These are phyloP conservation scores for Rachicladosporium sp. DNA, from an alignment of 2,329 filamentous ascomycete species.

Conservation along the genomic window DNA sequence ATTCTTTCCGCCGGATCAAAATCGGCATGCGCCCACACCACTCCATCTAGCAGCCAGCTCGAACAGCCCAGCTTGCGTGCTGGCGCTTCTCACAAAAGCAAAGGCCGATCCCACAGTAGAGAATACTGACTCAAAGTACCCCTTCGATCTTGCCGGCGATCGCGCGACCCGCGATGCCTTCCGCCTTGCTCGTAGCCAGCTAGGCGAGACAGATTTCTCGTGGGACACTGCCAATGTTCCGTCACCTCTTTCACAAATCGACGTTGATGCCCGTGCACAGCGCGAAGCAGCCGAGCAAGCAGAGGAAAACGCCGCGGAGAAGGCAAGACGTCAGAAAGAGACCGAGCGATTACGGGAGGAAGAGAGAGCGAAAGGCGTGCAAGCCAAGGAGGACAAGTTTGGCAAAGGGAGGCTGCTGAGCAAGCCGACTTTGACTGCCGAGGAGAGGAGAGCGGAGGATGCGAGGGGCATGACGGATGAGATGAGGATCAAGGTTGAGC, in stretches of 20 bases:
- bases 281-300: slow-evolving; percentile 59
- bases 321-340: slow-evolving; percentile 58
- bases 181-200: slow-evolving; percentile 68
- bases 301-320: slow-evolving; percentile 48
- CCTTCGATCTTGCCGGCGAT: slow-evolving; percentile 82
- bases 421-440: slow-evolving; percentile 55
- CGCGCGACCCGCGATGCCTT: slow-evolving; percentile 81
- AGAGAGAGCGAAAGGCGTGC: slow-evolving; percentile 43
- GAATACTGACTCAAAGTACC: slow-evolving; percentile 66
- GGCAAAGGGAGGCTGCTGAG: slow-evolving; percentile 38
- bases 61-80: slow-evolving; percentile 65
- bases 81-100: slow-evolving; percentile 62
- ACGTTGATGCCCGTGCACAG: slow-evolving; percentile 57
- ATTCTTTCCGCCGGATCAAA: slow-evolving; percentile 59
- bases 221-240: slow-evolving; percentile 72
- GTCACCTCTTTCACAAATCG: slow-evolving; percentile 53
- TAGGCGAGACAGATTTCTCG: slow-evolving; percentile 64
- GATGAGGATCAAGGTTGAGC: slow-evolving; percentile 70
- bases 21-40: slow-evolving; percentile 70
- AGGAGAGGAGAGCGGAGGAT: slow-evolving; percentile 76
- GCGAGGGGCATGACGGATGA: slow-evolving; percentile 74
- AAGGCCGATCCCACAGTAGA: slow-evolving; percentile 58
- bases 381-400: slow-evolving; percentile 38
- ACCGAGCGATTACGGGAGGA: slow-evolving; percentile 59
- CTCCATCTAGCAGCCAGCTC: slow-evolving; percentile 77